Percentiles rank a stretch among this genome's conserved stretches.
Conservation (phyloP, 805 yeast genomes). For the Ogataea dorogensis region DNA sequence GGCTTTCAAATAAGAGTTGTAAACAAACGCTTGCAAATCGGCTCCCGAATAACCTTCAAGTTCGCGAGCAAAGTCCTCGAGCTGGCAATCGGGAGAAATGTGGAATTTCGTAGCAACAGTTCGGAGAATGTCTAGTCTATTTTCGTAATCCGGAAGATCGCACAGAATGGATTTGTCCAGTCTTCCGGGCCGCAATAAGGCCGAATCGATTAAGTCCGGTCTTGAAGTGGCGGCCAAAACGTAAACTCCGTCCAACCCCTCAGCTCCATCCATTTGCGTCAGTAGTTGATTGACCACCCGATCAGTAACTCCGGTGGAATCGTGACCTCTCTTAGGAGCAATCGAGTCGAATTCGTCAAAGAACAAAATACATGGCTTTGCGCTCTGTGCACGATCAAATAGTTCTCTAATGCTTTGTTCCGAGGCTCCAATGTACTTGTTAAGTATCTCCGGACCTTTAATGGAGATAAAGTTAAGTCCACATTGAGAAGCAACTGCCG, state of each 20-base stretch:
- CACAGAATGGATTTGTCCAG: conserved; percentile 90
- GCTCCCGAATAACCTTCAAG: conserved; percentile 91
- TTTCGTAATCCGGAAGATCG: conserved; percentile 73
- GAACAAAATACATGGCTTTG: conserved; percentile 88
- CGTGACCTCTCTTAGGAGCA: conserved; percentile 98
- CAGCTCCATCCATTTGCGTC: conserved; percentile 99
- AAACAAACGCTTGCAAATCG: conserved; percentile 87
- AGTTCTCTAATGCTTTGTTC: conserved; percentile 93
- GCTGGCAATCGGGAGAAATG: conserved; percentile 48
- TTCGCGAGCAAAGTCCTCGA: conserved; percentile 50
- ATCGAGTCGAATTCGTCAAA: conserved; percentile 96
- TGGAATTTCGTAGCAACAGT: conserved; percentile 64
- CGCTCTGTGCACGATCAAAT: conserved; percentile 91
- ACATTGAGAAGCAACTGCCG: conserved; percentile 91
- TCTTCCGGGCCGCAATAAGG: conserved; percentile 92
- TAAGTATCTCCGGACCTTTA: conserved; percentile 93
- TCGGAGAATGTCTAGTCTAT: conserved; percentile 68
- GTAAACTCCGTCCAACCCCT: conserved; percentile 94
- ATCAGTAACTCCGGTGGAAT: conserved; percentile 96
- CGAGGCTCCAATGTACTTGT: conserved; percentile 95
- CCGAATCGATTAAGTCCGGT: conserved; percentile 94
- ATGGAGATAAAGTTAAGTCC: conserved; percentile 90
- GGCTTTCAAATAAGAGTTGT: conserved; percentile 87
- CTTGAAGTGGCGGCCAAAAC: conserved; percentile 95
- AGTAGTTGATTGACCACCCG: conserved; percentile 95